Base-by-base conservation (phyloP, 2,329 filamentous ascomycete genomes). In the Colletotrichum orbiculare region DNA sequence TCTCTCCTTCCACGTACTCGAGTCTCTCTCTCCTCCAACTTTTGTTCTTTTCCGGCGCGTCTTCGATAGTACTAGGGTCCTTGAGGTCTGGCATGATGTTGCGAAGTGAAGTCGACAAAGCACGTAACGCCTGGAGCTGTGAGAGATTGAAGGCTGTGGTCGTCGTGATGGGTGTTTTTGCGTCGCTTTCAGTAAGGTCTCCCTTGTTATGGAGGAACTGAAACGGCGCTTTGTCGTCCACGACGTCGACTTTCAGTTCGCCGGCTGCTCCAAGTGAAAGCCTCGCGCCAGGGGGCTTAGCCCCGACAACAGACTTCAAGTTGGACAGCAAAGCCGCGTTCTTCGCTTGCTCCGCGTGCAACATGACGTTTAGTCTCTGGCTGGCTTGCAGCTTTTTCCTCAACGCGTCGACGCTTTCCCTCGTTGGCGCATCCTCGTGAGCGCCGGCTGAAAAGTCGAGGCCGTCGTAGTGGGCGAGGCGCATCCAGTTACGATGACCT, bases 1-100 rank as follows among this genome's bases (percentile, higher is more conserved):
- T 92, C 72, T 94, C 89, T 58, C 86, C 85, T 78, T 97, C 94
- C 53, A 98, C 89, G 75, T 98, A 98, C 69, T 91, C 86, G 61
- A 90, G 84, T 66, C 95, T 83, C 75, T 96, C 89, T 57, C 89
- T 85, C 43, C 89, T 85, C 80, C 88, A 92, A 49, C 84, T 85
- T 73, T 84, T 82, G 57, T 81, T 73, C 71, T 71, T 63, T 37
- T 74, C 73, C 4, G 76, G 76, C 35, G 75, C 74, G 4, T 77
- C 72, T 1, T 69, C 67, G 11, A 66, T 61, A 54, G 48, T 68
- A 66, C 53, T 54, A 35, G 59, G 47, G 41, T 53, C 62, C 49
- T 56, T 76, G 35, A 96, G 79, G 64, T 90, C 88, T 0, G 91
- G 88, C 67, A 89, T 82, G 41, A 97, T 80, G 11, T 86, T 84